phyloP scores from a whole-genome alignment of 2,329 filamentous ascomycete genomes.

The Bisporella sp. region DNA sequence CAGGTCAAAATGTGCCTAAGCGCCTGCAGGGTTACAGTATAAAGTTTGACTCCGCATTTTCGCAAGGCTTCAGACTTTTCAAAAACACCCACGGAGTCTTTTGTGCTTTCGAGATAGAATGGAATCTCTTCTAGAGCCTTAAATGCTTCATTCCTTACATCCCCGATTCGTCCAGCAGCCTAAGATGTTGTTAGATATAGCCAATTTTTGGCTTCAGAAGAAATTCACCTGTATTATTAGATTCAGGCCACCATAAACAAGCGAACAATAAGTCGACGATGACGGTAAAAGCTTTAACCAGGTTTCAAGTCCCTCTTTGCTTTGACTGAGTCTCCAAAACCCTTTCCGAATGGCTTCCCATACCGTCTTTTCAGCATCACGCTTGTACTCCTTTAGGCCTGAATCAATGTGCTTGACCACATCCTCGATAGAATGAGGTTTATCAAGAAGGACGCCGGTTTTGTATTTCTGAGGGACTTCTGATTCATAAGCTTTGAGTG shows the following conservation, averaged over 20 bases:
- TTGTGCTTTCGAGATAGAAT: not conserved
- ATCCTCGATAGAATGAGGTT: not conserved
- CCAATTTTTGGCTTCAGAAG: not conserved
- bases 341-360: not conserved
- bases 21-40: not conserved
- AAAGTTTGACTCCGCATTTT: not conserved
- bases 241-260: not conserved
- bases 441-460: not conserved
- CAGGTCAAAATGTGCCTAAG: not conserved
- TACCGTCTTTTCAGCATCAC: not conserved
- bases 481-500: not conserved
- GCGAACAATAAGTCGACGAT: not conserved
- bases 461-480: not conserved
- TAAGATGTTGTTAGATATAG: not conserved
- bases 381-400: not conserved
- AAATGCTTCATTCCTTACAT: not conserved
- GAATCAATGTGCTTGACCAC: not conserved
- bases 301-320: not conserved
- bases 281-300: not conserved
- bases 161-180: not conserved
- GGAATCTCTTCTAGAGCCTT: not conserved
- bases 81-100: not conserved
- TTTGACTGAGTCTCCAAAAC: not conserved
- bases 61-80: not conserved
- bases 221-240: not conserved